Conservation (phyloP, 805 yeast genomes). For the Tetrapisispora pingtungensis region DNA sequence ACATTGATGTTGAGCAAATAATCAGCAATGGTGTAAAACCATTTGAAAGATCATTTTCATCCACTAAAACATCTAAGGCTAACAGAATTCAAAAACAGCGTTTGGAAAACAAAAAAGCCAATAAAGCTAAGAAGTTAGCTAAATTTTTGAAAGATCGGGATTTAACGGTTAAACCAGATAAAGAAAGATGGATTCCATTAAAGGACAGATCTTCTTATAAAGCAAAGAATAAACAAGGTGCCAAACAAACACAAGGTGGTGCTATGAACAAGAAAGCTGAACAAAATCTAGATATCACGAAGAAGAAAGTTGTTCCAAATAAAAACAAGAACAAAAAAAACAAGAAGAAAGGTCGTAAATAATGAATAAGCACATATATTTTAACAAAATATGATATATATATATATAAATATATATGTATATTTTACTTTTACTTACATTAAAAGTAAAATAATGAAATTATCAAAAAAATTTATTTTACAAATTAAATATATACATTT, state of each 20-base stretch:
- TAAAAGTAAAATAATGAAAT: background rate
- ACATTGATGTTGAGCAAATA: conserved; percentile 17
- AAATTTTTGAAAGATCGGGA: conserved; percentile 24
- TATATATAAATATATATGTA: background rate
- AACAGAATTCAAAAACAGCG: conserved; percentile 24
- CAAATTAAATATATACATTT: background rate
- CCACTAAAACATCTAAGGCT: background rate
- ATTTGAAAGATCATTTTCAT: background rate
- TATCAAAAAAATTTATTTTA: background rate
- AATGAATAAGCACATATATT: background rate
- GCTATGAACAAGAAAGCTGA: conserved; percentile 35
- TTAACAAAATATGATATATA: background rate
- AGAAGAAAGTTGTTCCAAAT: conserved; percentile 10
- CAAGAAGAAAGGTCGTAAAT: conserved; percentile 22
- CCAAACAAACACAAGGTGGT: conserved; percentile 56
- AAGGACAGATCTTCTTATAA: conserved; percentile 77
- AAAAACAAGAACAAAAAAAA: conserved; percentile 7
- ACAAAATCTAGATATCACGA: conserved; percentile 25
- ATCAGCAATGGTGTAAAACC: conserved; percentile 14
- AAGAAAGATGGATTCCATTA: conserved; percentile 88
- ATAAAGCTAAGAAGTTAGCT: conserved; percentile 15
- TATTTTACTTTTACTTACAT: background rate
- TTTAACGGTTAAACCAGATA: conserved; percentile 34
- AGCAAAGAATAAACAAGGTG: conserved; percentile 50
- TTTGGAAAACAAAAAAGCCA: conserved; percentile 16